Evolutionary conservation across 176 grass and related monocot genomes (phyloP), one percentile per base, ranked within the genome.

Genomic region (Aegilops speltoides): DNA sequence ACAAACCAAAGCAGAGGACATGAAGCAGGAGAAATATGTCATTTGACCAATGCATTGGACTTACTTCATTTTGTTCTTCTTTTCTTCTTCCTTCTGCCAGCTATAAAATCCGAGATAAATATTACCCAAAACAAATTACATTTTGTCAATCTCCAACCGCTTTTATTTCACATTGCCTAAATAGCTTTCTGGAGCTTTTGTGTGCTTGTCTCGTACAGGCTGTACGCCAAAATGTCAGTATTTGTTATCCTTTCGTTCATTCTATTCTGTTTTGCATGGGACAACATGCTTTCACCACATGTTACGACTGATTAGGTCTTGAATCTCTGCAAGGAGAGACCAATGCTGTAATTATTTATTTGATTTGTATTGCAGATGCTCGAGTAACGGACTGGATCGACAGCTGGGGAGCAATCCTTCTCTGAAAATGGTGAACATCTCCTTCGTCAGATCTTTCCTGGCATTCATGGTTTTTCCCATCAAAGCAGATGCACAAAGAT

Each of bases 301-400:
- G 29, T 19, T 64, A 28, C 11, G 20, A 68, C 24, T 12, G 26
- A 56, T 76, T 1, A 10, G 4, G 64, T 17, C 10, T 68, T 80
- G 4, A 59, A 77, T 46, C 37, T 70, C 2, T 85, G 24, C 26
- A 64, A 62, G 6, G n/a, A 19, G 25, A 68, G 25, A 36, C 33
- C 7, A 9, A 41, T 38, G 43, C 60, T 87, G 56, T 86, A 89
- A 75, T 45, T 31, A 52, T 85, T 59, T 68, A 43, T 63, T 79
- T 64, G 73, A 23, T 61, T 61, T 61, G 20, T 38, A 6, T 61
- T 84, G 52, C 80, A 95, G 91, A 78, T 89, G 50, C 41, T 98
- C 17, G 78, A 91, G 60, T 95, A 98, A 69, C 95, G 91, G 6
- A 79, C 95, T 3, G 90, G 83, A 4, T 95, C 95, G 20, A 88